These are phyloP conservation scores for Persicaria tinctoria DNA, from an alignment of 148 eudicot genomes.

Conservation along the genomic window DNA sequence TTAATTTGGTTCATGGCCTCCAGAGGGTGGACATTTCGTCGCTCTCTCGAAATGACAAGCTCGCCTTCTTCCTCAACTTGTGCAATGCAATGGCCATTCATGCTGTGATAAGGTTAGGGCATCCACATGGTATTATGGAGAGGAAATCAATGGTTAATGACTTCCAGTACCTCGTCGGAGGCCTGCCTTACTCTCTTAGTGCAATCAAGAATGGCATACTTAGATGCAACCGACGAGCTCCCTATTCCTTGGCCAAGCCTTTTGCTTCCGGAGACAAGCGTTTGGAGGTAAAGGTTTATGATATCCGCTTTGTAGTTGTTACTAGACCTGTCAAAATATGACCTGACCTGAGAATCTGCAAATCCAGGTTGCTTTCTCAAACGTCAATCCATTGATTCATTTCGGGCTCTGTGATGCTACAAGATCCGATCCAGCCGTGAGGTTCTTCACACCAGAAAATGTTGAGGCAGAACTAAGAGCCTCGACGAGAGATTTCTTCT, in stretches of 20 bases:
- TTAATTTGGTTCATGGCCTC: conserved; percentile 65
- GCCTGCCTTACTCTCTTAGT: conserved; percentile 62
- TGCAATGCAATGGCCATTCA: conserved; percentile 89
- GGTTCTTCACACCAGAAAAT: conserved; percentile 57
- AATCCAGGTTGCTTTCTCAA: conserved; percentile 49
- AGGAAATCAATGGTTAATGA: conserved; percentile 65
- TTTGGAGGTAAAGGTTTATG: conserved; percentile 42
- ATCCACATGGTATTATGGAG: conserved; percentile 69
- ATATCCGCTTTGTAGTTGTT: no score
- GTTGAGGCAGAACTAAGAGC: conserved; percentile 62
- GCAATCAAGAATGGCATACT: conserved; percentile 76
- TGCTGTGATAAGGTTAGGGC: conserved; percentile 71
- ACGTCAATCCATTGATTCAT: conserved; percentile 66
- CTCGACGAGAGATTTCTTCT: conserved; percentile 74
- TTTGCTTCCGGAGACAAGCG: conserved; percentile 65
- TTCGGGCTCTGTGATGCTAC: conserved; percentile 85
- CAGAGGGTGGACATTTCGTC: conserved; percentile 58
- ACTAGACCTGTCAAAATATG: no score
- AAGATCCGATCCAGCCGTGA: conserved; percentile 65
- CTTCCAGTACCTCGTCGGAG: conserved; percentile 75
- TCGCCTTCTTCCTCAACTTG: conserved; percentile 78
- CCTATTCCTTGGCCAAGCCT: conserved; percentile 71
- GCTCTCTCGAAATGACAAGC: conserved; percentile 60
- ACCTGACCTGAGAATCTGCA: no score
- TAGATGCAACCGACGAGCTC: conserved; percentile 77